These are phyloP conservation scores for Tuber microsphaerosporum DNA, from an alignment of 495 filamentous ascomycete species.

Conservation along the genomic window DNA sequence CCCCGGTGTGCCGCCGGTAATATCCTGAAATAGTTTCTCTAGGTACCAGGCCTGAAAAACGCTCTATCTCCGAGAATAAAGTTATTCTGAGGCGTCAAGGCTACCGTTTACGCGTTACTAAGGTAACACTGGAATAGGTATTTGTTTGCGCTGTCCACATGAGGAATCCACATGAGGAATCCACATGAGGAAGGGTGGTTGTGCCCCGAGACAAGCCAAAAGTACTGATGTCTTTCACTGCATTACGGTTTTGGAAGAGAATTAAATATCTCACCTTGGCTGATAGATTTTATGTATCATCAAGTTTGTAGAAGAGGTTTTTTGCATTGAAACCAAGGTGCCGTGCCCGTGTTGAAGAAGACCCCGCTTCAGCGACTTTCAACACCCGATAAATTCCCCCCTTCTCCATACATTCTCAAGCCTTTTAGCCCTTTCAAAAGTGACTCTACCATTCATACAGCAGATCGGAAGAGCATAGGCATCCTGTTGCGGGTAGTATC, in stretches of 20 bases:
- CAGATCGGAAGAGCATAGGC: neutral
- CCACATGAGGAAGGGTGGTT: neutral
- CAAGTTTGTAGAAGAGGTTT: neutral
- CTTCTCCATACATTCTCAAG: neutral
- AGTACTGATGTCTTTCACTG: neutral
- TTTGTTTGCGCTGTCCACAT: neutral
- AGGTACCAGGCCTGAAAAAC: neutral
- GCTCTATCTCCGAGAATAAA: neutral
- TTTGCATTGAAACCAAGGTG: neutral
- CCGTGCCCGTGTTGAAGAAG: neutral
- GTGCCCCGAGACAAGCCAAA: neutral
- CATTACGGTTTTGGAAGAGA: neutral
- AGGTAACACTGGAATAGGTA: neutral
- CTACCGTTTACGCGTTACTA: neutral
- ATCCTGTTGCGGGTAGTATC: neutral
- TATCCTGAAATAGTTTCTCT: neutral
- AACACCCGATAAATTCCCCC: neutral
- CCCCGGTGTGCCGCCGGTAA: neutral
- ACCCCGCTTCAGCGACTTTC: neutral
- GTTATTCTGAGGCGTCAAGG: neutral
- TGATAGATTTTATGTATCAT: neutral
- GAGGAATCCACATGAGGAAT: neutral
- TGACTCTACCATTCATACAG: neutral
- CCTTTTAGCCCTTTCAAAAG: neutral
- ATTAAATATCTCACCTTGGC: slow-evolving; percentile 1